Conservation (phyloP, 78 protist genomes). For the Dictyostelium purpureum region DNA sequence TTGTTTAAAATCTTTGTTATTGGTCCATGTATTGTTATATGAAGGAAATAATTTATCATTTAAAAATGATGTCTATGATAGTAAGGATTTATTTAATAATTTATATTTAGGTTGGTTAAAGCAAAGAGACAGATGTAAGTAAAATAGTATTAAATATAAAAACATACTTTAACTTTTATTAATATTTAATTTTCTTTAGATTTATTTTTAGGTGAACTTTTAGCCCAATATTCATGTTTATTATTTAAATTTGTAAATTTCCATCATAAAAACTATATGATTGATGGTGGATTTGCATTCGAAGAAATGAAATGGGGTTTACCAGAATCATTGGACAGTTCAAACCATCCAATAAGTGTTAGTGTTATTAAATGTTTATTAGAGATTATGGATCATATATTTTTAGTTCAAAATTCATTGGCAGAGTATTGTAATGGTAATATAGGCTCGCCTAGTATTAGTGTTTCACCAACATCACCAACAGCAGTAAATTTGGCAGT, state of each 20-base stretch:
- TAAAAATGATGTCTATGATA: conserved; percentile 28
- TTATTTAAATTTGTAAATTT: conserved; percentile 29
- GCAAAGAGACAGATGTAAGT: conserved; percentile 70
- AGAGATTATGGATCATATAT: conserved; percentile 38
- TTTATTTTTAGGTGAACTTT: conserved; percentile 36
- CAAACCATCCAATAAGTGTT: conserved; percentile 28
- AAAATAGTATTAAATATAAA: background rate
- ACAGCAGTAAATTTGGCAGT: no score
- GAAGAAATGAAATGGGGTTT: conserved; percentile 58
- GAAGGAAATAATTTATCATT: conserved; percentile 26
- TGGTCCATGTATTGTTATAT: conserved; percentile 22
- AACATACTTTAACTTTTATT: background rate
- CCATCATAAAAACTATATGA: conserved; percentile 22
- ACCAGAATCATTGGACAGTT: conserved; percentile 47
- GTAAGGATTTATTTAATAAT: conserved; percentile 62
- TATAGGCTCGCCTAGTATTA: background rate
- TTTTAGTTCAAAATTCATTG: background rate
- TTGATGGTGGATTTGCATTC: conserved; percentile 46
- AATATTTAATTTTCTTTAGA: background rate
- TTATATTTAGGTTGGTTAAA: conserved; percentile 72
- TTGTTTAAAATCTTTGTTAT: conserved; percentile 44
- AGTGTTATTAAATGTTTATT: background rate
- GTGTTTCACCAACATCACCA: background rate
- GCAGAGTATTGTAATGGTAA: background rate
- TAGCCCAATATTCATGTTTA: conserved; percentile 35